These are phyloP conservation scores for Lachancea meyersii DNA, from an alignment of 805 yeast species.

Conservation along the genomic window DNA sequence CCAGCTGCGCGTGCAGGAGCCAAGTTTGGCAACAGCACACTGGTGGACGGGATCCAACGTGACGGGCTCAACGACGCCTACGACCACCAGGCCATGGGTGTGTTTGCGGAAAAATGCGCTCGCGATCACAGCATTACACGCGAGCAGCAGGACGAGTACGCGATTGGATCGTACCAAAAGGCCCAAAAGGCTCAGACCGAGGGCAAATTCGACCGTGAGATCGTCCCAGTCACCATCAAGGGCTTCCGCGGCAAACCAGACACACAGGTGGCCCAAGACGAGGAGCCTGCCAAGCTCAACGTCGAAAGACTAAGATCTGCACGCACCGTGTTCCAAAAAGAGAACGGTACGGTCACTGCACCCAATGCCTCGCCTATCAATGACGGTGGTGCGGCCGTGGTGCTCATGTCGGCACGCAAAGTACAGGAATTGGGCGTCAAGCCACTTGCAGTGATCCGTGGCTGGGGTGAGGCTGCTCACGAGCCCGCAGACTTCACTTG, in stretches of 20 bases:
- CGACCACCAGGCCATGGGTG: conserved; percentile 87
- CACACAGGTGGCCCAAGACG: conserved; percentile 64
- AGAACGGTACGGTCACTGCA: conserved; percentile 93
- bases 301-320: conserved; percentile 73
- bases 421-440: conserved; percentile 77
- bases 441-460: conserved; percentile 82
- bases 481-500: conserved; percentile 92
- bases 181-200: conserved; percentile 74
- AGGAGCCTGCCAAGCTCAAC: conserved; percentile 74
- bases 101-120: conserved; percentile 96
- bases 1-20: conserved; percentile 83
- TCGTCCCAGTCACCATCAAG: conserved; percentile 81
- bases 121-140: conserved; percentile 69
- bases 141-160: conserved; percentile 85
- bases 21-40: conserved; percentile 73
- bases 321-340: conserved; percentile 90
- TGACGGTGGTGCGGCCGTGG: conserved; percentile 96
- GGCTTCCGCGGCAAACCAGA: conserved; percentile 91
- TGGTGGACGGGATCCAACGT: conserved; percentile 84
- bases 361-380: conserved; percentile 94
- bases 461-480: conserved; percentile 99
- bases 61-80: conserved; percentile 95
- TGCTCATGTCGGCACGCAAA: conserved; percentile 79
- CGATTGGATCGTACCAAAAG: conserved; percentile 75
- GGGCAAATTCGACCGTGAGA: conserved; percentile 79